A percentile compares a stretch with the other conserved stretches of the same genome.
phyloP scores from a whole-genome alignment of 2,329 filamentous ascomycete genomes.

The Atkinsonella hypoxylon region DNA sequence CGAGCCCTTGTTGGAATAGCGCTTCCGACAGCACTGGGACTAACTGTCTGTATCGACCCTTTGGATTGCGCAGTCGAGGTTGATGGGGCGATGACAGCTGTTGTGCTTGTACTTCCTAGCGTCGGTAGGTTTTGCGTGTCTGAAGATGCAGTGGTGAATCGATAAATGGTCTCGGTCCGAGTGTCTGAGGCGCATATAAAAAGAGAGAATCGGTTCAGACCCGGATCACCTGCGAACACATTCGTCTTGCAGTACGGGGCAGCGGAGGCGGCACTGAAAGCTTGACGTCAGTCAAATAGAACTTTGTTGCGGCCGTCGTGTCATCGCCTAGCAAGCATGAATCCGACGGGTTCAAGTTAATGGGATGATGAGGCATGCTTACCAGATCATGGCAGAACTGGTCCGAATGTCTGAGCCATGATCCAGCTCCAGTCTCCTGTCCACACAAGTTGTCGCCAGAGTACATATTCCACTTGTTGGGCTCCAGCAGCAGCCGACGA shows the following conservation, averaged over 20 bases:
- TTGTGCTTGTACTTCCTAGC: neutral
- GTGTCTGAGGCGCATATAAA: constrained; percentile 12
- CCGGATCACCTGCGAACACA: constrained; percentile 8
- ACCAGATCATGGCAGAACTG: constrained; percentile 6
- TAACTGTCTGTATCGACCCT: neutral
- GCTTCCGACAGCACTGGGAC: neutral
- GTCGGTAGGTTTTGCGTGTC: neutral
- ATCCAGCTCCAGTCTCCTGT: neutral
- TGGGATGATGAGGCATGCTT: neutral
- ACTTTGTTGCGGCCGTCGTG: no score
- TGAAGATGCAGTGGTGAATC: constrained; percentile 6
- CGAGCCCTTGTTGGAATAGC: neutral
- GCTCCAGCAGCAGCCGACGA: constrained; percentile 13
- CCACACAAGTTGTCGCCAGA: constrained; percentile 10
- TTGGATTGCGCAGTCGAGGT: neutral
- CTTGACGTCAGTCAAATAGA: neutral
- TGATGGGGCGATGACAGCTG: neutral
- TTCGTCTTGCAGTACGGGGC: constrained; percentile 14
- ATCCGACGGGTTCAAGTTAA: no score
- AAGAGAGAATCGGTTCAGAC: constrained; percentile 11
- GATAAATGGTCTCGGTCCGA: constrained; percentile 10
- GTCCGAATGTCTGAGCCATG: neutral
- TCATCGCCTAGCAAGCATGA: no score
- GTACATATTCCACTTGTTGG: constrained; percentile 4
- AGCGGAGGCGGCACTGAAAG: constrained; percentile 5